Percentiles rank a stretch among this genome's conserved stretches.
Conservation (phyloP, 305 asterid species). For the Fraxinus sp. region DNA sequence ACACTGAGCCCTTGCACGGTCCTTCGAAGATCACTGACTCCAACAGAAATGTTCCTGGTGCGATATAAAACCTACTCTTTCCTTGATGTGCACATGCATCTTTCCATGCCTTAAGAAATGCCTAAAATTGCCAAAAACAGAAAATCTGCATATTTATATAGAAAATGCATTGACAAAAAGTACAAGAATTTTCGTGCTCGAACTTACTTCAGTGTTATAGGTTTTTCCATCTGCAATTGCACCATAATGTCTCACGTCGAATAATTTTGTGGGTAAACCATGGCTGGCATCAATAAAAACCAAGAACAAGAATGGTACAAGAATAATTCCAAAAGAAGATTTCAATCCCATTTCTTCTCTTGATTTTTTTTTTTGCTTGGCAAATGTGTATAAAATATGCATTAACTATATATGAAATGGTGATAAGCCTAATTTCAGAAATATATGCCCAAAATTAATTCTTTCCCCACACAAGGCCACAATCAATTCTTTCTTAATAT, state of each 20-base stretch:
- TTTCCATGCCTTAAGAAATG: slow-evolving; percentile 55
- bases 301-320: slow-evolving; percentile 11
- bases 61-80: slow-evolving; percentile 41
- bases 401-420: background rate
- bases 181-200: background rate
- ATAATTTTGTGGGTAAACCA: slow-evolving; percentile 21
- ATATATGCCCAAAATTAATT: background rate
- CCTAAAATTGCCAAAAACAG: slow-evolving; percentile 27
- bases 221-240: slow-evolving; percentile 45
- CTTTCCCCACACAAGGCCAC: background rate
- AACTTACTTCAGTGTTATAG: slow-evolving; percentile 46
- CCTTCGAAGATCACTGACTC: slow-evolving; percentile 45
- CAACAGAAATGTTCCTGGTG: slow-evolving; percentile 40
- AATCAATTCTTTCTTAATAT: slow-evolving; percentile 9
- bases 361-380: background rate
- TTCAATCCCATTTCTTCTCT: slow-evolving; percentile 32
- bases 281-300: slow-evolving; percentile 14
- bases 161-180: background rate
- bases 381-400: background rate
- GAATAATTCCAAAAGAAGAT: slow-evolving; percentile 6
- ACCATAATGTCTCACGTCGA: slow-evolving; percentile 45
- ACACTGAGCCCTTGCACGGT: slow-evolving; percentile 39
- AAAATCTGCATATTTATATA: background rate
- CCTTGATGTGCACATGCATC: slow-evolving; percentile 51
- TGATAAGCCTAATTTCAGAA: slow-evolving; percentile 1